Base-by-base conservation (phyloP, 2,329 filamentous ascomycete species). In the Rutstroemia sydowiana region DNA sequence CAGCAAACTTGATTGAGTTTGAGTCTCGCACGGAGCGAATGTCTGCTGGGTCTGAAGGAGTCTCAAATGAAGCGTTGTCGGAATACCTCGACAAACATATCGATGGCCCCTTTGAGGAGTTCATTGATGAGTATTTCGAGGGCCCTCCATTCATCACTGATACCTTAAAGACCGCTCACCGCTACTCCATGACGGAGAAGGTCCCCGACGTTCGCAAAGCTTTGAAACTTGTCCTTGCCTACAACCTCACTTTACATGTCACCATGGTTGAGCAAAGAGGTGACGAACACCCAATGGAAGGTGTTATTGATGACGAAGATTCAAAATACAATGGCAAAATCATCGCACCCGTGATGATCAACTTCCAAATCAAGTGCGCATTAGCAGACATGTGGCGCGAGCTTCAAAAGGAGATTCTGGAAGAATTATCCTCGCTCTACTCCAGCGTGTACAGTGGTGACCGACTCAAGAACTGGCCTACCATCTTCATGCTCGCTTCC, bases 301-400 rank as follows among this genome's bases (percentile, higher is more conserved):
- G 91, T 58, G 85, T 88, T 73, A 92, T 97, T 58, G 83, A 92
- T 47, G 87, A 93, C 64, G 82, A 88, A 63, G 81, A 85, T 49
- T 95, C 89, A 59, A 93, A 88, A 68, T 96, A 86, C 76, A 85
- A 80, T 63, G 91, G 91, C 65, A 92, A 92, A 75, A 91, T 86
- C 32, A 84, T 95, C 57, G 92, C 92, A 14, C 92, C 92, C 11
- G 91, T 96, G 67, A 95, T 97, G 91, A 95, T 97, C 80, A 97
- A 96, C 76, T 96, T 96, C 81, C 89, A 96, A 74, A 90, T 97
- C 76, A 97, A 97, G 79, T 93, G 88, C 65, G 91, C 91, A 50
- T 84, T 97, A 73, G 92, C 91, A 59, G 90, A 95, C 65, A 95
- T 96, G 88, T 97, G 92, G 92, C 90, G 92, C 59, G 91, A 95